phyloP scores from a whole-genome alignment of 1,284 basidiomycete species.

The Trametes sp. region DNA sequence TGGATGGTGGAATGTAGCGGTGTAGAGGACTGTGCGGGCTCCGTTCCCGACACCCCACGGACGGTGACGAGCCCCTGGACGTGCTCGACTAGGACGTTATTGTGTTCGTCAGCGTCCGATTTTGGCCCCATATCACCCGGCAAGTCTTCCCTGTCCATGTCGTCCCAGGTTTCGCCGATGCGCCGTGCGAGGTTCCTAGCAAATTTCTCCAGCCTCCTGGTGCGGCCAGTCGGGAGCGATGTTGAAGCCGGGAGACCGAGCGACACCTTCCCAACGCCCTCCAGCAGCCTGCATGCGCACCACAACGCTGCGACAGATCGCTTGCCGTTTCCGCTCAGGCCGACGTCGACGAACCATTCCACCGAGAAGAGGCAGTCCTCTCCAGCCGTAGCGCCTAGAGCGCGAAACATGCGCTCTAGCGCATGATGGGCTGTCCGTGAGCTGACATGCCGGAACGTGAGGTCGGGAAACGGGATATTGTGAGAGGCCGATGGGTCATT shows the following conservation, averaged over 20 bases:
- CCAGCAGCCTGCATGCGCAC: conserved; percentile 78
- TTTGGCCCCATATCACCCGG: conserved; percentile 29
- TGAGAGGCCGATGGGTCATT: conserved; percentile 47
- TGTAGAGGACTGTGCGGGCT: conserved; percentile 44
- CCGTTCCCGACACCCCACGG: conserved; percentile 43
- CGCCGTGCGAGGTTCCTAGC: conserved; percentile 66
- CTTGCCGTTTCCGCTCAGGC: conserved; percentile 50
- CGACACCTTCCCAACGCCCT: conserved; percentile 66
- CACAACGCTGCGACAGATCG: conserved; percentile 81
- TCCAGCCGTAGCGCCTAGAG: conserved; percentile 74
- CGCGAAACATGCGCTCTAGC: conserved; percentile 73
- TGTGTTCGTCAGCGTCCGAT: conserved; percentile 40
- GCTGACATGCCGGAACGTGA: conserved; percentile 69
- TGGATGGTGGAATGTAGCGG: conserved; percentile 46
- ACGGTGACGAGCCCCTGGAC: conserved; percentile 56
- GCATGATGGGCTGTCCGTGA: conserved; percentile 61
- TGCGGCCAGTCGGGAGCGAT: conserved; percentile 28
- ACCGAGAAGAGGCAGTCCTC: conserved; percentile 76
- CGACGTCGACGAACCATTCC: conserved; percentile 83
- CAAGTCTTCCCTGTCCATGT: conserved; percentile 41
- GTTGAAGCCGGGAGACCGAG: conserved; percentile 44
- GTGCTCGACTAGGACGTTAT: conserved; percentile 57
- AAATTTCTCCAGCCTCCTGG: conserved; percentile 69
- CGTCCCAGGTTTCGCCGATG: conserved; percentile 78
- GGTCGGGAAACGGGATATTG: conserved; percentile 60